Evolutionary conservation across 192 early-diverging fungal species (phyloP).

Genomic region (Diversispora eburnea): DNA sequence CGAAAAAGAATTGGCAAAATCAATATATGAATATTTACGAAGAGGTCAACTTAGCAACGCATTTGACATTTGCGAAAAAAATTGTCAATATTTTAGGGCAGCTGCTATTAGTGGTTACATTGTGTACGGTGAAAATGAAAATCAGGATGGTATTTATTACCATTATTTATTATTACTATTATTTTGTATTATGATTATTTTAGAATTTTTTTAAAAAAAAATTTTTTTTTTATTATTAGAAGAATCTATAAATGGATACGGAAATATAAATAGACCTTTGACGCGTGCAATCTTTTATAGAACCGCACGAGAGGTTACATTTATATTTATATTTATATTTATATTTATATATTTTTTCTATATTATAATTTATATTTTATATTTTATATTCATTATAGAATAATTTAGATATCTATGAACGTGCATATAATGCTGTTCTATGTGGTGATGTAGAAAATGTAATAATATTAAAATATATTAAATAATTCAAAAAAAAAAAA

Average conservation of each 20-base stretch:
- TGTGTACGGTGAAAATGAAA: slow-evolving; percentile 48
- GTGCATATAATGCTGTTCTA: slow-evolving; percentile 74
- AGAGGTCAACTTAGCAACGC: slow-evolving; percentile 65
- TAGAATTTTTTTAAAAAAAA: neutral
- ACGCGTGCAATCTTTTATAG: slow-evolving; percentile 65
- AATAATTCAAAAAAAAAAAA: neutral
- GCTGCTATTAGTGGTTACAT: slow-evolving; percentile 69
- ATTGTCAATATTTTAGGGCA: slow-evolving; percentile 77
- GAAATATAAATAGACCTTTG: slow-evolving; percentile 61
- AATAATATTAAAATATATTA: slow-evolving; percentile 9
- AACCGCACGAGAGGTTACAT: slow-evolving; percentile 47
- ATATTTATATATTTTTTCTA: neutral
- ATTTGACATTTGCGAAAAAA: slow-evolving; percentile 65
- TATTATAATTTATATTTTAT: neutral
- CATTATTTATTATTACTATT: neutral
- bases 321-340: neutral
- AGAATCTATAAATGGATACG: slow-evolving; percentile 26
- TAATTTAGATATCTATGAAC: slow-evolving; percentile 59
- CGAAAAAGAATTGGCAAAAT: slow-evolving; percentile 55
- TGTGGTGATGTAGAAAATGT: slow-evolving; percentile 73
- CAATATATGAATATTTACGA: slow-evolving; percentile 75
- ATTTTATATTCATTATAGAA: slow-evolving; percentile 30
- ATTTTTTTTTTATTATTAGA: neutral
- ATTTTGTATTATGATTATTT: neutral
- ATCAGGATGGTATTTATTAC: neutral